Conservation (phyloP, 2,329 filamentous ascomycete genomes). For the Venturia aucupariae region DNA sequence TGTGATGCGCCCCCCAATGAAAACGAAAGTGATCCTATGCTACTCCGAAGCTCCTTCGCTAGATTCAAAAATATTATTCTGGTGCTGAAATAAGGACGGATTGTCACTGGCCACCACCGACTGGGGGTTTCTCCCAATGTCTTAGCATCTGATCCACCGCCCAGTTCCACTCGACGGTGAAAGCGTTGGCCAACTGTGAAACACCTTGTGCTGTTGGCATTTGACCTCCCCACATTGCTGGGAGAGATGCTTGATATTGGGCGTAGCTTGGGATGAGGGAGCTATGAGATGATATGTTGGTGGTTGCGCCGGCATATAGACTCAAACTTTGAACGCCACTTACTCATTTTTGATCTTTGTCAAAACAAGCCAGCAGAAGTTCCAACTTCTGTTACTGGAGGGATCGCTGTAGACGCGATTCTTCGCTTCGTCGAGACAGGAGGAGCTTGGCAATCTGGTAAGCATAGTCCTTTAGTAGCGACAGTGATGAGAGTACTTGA, state of each 20-base stretch:
- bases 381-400: conserved; percentile 62
- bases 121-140: conserved; percentile 56
- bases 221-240: conserved; percentile 60
- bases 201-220: conserved; percentile 48
- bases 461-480: not conserved
- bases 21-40: not conserved
- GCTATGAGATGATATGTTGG: conserved; percentile 29
- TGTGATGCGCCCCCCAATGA: not conserved
- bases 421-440: conserved; percentile 57
- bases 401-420: conserved; percentile 54
- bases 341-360: conserved; percentile 57
- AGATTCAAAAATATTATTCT: not conserved
- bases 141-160: conserved; percentile 57
- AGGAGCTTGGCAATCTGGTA: conserved; percentile 34
- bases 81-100: not conserved
- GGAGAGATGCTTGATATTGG: conserved; percentile 49
- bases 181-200: conserved; percentile 50
- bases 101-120: not conserved
- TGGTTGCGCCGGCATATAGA: not conserved
- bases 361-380: conserved; percentile 64
- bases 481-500: conserved; percentile 30
- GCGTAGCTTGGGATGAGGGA: conserved; percentile 54
- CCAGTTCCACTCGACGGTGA: conserved; percentile 57
- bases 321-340: conserved; percentile 23
- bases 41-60: not conserved